These are phyloP conservation scores for Gossypium raimondii DNA, from an alignment of 345 rosid genomes.

Conservation along the genomic window DNA sequence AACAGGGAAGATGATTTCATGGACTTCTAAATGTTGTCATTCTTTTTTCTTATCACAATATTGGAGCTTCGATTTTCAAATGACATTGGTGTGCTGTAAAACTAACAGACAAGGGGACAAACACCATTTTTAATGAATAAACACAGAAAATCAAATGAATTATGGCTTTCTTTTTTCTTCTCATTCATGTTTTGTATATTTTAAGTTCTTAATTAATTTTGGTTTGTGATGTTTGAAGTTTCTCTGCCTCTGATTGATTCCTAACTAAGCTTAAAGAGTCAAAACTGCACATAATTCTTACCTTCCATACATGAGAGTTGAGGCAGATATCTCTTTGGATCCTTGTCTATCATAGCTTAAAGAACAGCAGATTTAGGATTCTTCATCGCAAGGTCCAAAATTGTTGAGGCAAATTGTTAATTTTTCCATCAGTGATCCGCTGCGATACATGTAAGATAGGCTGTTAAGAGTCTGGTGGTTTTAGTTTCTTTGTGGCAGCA, in stretches of 20 bases:
- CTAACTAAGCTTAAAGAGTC: neutral
- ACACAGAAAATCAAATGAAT: neutral
- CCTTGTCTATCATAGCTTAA: conserved; percentile 44
- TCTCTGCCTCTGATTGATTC: neutral
- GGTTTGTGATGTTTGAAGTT: neutral
- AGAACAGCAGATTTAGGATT: conserved; percentile 70
- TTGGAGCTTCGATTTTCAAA: conserved; percentile 16
- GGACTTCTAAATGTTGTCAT: conserved; percentile 3
- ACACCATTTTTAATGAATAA: conserved; percentile 22
- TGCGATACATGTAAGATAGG: conserved; percentile 80
- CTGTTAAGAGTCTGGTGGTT: conserved; percentile 66
- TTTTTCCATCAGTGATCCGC: conserved; percentile 79
- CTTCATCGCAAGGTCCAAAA: conserved; percentile 82
- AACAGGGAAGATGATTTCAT: conserved; percentile 11
- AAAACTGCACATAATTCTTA: conserved; percentile 6
- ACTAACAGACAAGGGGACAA: conserved; percentile 4
- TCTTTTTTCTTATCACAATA: conserved; percentile 18
- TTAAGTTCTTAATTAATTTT: neutral
- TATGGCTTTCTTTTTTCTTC: neutral
- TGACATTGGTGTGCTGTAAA: neutral
- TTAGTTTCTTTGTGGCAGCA: conserved; percentile 47
- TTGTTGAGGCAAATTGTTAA: conserved; percentile 79
- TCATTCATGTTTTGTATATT: neutral
- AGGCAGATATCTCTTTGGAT: conserved; percentile 14
- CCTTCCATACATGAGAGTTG: conserved; percentile 1